Evolutionary conservation across 495 filamentous ascomycete genomes (phyloP), one percentile per base, ranked within the genome.

Genomic region (Xylaria palmicola): DNA sequence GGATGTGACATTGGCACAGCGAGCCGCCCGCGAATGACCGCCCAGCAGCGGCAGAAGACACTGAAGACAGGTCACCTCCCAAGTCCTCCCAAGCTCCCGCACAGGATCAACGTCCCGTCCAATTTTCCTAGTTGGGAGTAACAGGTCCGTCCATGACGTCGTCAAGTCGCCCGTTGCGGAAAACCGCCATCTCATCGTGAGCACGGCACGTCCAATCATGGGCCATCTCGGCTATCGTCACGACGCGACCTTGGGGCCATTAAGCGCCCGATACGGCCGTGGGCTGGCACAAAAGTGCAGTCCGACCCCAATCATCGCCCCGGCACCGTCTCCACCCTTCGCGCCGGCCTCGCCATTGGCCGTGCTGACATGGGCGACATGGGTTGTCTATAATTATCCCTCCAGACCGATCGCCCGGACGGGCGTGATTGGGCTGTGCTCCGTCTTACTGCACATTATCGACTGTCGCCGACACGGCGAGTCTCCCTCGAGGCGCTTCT

Each of bases 201-300:
- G 61, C 52, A n/a, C 20, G 24, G 52, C 40, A 61, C 30, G 24
- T 50, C 68, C 68, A 71, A 68, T 71, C 66, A 66, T 52, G 65
- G 65, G 62, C 34, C 29, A 54, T 29, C 51, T 17, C 15, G 39
- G 15, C 10, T 48, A 29, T 43, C 32, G 48, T 68, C 65, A 60
- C 60, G 60, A 55, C 39, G 59, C 53, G 58, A 57, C 15, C 45
- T 41, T 62, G 57, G 63, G n/a, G 63, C 59, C 50, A 56, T 53
- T 72, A 72, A 72, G 69, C 69, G 69, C 69, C 59, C 69, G 65
- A 60, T 56, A 30, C 58, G 61, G 64, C 65, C 57, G 54, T 59
- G 60, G 34, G 37, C 49, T 68, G 65, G 68, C 52, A 27, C 7
- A 44, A 9, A 53, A 22, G 26, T 39, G 50, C 50, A 66, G 48